Evolutionary conservation across 441 rosid species (phyloP), one percentile per base, ranked within the genome.

Genomic region (Omphalea diandra): DNA sequence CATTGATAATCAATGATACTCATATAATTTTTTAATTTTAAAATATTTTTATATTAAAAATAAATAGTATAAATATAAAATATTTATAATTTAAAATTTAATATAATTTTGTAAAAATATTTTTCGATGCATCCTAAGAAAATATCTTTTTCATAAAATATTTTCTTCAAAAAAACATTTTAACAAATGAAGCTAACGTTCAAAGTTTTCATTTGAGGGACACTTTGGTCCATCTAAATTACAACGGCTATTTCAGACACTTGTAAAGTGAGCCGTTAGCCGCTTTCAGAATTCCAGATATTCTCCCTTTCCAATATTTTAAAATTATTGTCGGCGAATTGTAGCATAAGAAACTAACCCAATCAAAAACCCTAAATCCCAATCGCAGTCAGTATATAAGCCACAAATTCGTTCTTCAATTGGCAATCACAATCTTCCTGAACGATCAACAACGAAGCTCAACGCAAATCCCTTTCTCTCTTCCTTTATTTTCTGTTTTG

Each of bases 241-340:
- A 3, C 72, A 79, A 72, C 82, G 82, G 76, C 65, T 68, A 65
- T 3, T 66, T 52, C 1, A 5, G 22, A 50, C 46, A 43, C 7
- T 41, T 6, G 31, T 3, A 9, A 73, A n/a, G n/a, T n/a, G n/a
- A 67, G 78, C 83, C 83, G 83, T 80, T 79, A n/a, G 64, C 73
- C n/a, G 38, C 70, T 71, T 26, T 40, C 26, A 17, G 60, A 61
- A 41, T 58, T n/a, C 67, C 56, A 35, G 33, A 63, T 17, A n/a
- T 31, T 44, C 71, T 32, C 7, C 31, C 4, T 12, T 31, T 38
- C 18, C 12, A 40, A 3, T 26, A 24, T 22, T 18, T 31, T 9
- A 49, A 22, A 52, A 20, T 12, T 38, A 27, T 55, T 5, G 63
- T 9, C 52, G 27, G 62, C 62, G 32, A 27, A 26, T 26, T 38